Evolutionary conservation across 2,329 filamentous ascomycete species (phyloP).

Genomic region (Ambrosiella xylebori): DNA sequence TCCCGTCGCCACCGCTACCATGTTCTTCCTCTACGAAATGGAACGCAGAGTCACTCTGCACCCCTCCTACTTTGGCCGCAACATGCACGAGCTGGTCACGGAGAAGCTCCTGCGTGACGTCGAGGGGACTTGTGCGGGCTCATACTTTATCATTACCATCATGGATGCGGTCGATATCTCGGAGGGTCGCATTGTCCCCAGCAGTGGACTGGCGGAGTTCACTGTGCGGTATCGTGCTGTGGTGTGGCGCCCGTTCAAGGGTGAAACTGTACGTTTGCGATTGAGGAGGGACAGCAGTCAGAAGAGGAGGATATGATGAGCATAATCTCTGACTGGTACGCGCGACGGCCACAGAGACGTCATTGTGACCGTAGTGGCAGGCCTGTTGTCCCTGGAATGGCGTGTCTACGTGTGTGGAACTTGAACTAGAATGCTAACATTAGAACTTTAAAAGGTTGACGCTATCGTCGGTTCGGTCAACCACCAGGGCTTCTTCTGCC

Average conservation of each 20-base stretch:
- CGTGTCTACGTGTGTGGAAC: background rate
- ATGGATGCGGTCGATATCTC: slow-evolving; percentile 94
- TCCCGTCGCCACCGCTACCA: slow-evolving; percentile 25
- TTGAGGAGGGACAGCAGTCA: background rate
- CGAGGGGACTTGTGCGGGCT: slow-evolving; percentile 86
- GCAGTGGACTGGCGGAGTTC: slow-evolving; percentile 83
- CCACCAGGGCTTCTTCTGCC: slow-evolving; percentile 76
- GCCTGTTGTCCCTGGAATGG: background rate
- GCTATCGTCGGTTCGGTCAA: slow-evolving; percentile 86
- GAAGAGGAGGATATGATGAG: background rate
- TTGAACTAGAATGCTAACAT: background rate
- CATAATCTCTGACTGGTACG: too few species aligned
- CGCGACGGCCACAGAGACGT: too few species aligned
- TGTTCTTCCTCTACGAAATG: slow-evolving; percentile 98
- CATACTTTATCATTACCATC: slow-evolving; percentile 95
- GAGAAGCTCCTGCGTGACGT: slow-evolving; percentile 82
- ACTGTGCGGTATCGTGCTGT: slow-evolving; percentile 90
- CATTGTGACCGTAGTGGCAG: too few species aligned
- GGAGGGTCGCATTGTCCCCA: slow-evolving; percentile 78
- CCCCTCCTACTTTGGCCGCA: slow-evolving; percentile 88
- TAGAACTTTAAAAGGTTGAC: slow-evolving; percentile 48
- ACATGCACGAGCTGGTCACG: slow-evolving; percentile 82
- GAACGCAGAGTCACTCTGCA: slow-evolving; percentile 90
- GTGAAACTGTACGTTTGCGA: slow-evolving; percentile 62
- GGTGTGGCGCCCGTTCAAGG: slow-evolving; percentile 94